Base-by-base conservation (phyloP, 2,329 filamentous ascomycete species). In the Calonectria pseudoturangicola region DNA sequence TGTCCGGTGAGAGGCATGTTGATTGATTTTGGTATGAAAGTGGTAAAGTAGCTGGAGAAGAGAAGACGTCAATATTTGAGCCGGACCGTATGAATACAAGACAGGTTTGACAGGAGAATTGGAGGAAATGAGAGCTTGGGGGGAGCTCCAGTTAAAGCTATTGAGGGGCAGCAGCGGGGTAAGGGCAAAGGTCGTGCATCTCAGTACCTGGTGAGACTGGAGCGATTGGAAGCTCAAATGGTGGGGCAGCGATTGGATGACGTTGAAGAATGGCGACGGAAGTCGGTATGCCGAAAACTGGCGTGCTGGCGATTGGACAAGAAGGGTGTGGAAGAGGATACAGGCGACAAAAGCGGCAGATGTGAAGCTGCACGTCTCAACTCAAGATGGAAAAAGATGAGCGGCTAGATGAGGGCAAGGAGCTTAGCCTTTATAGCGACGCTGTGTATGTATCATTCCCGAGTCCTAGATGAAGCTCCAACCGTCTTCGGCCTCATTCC, bases 1-100 rank as follows among this genome's bases (percentile, higher is more conserved):
- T 93, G 92, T 83, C 92, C 92, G 68, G 88, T 88, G 82, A 93
- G 87, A 89, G 88, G 86, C 92, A 93, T 93, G 74, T 75, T 90
- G 85, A 72, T 66, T 72, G 48, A n/a, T 65, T 64, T 54, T n/a
- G 43, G 15, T 39, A 3, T 47, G 28, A 67, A 15, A 41, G 43
- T 48, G 27, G 43, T n/a, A 43, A 33, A 60, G 70, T 67, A 71
- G 48, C 60, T 74, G 25, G 25, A 51, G 39, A 28, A 50, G 45
- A 21, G 25, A 66, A 48, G 66, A 33, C 36, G 48, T 77, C 33
- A 71, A 66, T 27, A 41, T 68, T 51, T 58, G 50, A 27, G 39
- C 4, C 58, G 73, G 48, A 41, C 62, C 56, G 25, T 43, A 39
- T 54, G 36, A 47, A 39, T 27, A 50, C 28, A n/a, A 25, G 65